A percentile compares a stretch with the other conserved stretches of the same genome.
These are phyloP conservation scores for Aaosphaeria pasadenensis DNA, from an alignment of 2,329 filamentous ascomycete genomes.

Conservation along the genomic window DNA sequence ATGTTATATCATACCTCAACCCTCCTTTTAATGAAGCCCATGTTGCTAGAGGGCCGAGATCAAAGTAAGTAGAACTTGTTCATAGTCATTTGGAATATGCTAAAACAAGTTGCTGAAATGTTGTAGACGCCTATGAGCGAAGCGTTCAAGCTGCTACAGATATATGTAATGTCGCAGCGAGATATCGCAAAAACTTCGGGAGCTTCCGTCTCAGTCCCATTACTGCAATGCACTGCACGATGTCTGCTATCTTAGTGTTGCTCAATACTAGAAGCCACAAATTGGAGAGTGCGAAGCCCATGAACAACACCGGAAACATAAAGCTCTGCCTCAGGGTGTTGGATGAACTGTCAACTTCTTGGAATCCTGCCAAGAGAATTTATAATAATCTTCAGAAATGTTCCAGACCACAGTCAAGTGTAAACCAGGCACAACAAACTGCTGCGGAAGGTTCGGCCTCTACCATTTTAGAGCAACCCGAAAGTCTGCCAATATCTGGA, in stretches of 20 bases:
- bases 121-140: slow-evolving; percentile 12
- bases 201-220: slow-evolving; percentile 35
- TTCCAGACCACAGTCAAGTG: too few relatives aligned
- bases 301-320: not conserved
- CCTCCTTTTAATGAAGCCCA: slow-evolving; percentile 32
- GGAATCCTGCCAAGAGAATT: not conserved
- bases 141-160: not conserved
- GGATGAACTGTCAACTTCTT: not conserved
- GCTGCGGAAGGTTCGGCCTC: too few relatives aligned
- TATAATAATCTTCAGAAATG: not conserved
- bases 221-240: slow-evolving; percentile 34
- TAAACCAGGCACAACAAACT: too few relatives aligned
- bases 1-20: slow-evolving; percentile 36
- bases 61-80: slow-evolving; percentile 12
- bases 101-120: too few relatives aligned
- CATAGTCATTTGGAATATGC: slow-evolving; percentile 5
- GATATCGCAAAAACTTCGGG: slow-evolving; percentile 31
- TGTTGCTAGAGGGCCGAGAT: slow-evolving; percentile 18
- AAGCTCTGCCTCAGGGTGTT: not conserved
- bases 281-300: not conserved
- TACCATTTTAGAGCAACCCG: too few relatives aligned
- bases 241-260: slow-evolving; percentile 30
- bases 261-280: not conserved
- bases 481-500: too few relatives aligned
- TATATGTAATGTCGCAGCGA: not conserved